Conservation (phyloP, 345 rosid species). For the Ailanthus altissimus region DNA sequence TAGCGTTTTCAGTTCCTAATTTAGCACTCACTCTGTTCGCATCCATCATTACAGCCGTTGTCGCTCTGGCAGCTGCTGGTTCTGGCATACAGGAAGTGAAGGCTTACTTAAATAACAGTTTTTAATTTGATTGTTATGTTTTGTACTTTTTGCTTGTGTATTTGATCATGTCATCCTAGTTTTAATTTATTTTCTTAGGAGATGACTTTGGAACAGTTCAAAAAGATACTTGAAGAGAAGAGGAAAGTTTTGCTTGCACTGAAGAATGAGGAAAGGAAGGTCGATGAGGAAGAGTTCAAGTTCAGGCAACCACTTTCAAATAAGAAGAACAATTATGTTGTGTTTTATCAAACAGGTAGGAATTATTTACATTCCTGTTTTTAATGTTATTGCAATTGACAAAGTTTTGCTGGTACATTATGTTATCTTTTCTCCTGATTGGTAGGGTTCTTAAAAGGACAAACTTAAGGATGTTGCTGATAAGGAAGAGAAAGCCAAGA, state of each 20-base stretch:
- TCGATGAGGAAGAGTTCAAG: constrained; percentile 69
- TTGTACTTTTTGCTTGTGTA: background rate
- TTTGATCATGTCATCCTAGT: background rate
- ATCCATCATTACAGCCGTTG: constrained; percentile 56
- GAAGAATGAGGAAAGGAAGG: constrained; percentile 82
- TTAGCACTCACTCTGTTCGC: constrained; percentile 71
- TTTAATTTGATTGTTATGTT: no score
- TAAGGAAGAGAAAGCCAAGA: constrained; percentile 85
- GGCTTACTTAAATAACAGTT: constrained; percentile 89
- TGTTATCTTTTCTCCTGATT: constrained; percentile 17
- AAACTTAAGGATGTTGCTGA: constrained; percentile 84
- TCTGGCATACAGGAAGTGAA: constrained; percentile 97
- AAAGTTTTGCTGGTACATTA: background rate
- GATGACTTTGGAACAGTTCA: constrained; percentile 95
- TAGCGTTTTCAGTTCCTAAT: constrained; percentile 65
- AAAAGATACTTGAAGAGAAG: constrained; percentile 84
- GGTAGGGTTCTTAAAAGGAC: constrained; percentile 94
- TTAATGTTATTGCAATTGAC: background rate
- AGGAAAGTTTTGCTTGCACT: constrained; percentile 65
- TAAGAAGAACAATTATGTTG: constrained; percentile 77
- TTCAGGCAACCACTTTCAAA: constrained; percentile 85
- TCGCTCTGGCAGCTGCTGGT: constrained; percentile 89
- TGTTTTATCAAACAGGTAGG: constrained; percentile 91
- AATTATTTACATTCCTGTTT: background rate
- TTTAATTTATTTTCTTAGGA: constrained; percentile 42